phyloP scores from a whole-genome alignment of 163 green algal genomes.

The Trebouxiophyceae sp. region DNA sequence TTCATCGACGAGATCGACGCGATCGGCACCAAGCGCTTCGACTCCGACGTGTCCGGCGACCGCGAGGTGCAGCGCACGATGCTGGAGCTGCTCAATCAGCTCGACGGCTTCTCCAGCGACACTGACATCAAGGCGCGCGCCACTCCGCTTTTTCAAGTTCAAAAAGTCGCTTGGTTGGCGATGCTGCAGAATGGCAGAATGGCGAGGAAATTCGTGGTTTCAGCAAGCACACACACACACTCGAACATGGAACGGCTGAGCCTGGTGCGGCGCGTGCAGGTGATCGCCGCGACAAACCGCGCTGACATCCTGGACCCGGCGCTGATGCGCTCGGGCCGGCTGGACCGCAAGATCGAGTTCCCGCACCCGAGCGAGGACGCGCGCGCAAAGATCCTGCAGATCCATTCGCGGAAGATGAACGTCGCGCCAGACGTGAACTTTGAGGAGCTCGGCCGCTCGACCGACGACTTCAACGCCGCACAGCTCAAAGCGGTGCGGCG shows the following conservation, averaged over 20 bases:
- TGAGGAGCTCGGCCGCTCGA: slow-evolving; percentile 92
- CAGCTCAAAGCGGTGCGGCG: slow-evolving; percentile 75
- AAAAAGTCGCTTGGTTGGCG: no score
- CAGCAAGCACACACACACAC: no score
- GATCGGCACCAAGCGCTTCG: slow-evolving; percentile 97
- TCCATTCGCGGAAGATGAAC: slow-evolving; percentile 98
- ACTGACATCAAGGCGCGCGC: slow-evolving; percentile 84
- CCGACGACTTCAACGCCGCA: slow-evolving; percentile 99
- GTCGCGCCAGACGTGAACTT: slow-evolving; percentile 93
- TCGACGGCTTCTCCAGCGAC: slow-evolving; percentile 91
- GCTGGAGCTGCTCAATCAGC: slow-evolving; percentile 98
- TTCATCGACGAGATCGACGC: slow-evolving; percentile 98
- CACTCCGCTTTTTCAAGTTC: no score
- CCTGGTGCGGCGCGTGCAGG: no score
- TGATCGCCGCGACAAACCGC: slow-evolving; percentile 98
- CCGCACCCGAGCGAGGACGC: slow-evolving; percentile 96
- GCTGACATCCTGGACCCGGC: slow-evolving; percentile 98
- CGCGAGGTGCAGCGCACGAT: slow-evolving; percentile 98
- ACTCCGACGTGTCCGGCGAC: slow-evolving; percentile 90
- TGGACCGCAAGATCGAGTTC: slow-evolving; percentile 99
- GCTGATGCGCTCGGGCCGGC: slow-evolving; percentile 91
- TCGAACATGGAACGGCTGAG: no score
- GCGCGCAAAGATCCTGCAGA: slow-evolving; percentile 94
- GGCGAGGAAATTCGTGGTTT: no score
- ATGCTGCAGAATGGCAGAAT: no score